Conservation (phyloP, 2,329 filamentous ascomycete species). For the Didymella pomorum region DNA sequence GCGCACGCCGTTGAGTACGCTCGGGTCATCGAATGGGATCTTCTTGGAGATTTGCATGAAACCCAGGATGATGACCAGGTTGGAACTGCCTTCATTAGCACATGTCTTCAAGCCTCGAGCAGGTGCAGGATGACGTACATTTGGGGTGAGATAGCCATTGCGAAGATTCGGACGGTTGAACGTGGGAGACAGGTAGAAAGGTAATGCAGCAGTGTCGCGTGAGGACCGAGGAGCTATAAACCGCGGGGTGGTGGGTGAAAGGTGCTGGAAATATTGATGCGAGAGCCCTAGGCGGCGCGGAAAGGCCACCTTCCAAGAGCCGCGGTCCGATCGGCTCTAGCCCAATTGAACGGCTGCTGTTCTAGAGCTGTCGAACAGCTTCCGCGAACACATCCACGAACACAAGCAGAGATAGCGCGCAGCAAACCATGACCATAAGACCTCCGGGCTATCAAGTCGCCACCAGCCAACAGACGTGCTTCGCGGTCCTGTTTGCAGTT, state of each 20-base stretch:
- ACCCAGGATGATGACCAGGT: constrained; percentile 57
- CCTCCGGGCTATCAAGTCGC: no score
- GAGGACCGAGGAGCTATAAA: background rate
- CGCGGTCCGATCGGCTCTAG: constrained; percentile 24
- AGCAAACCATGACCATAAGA: background rate
- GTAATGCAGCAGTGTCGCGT: constrained; percentile 1
- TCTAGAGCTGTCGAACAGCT: constrained; percentile 38
- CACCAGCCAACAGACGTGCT: background rate
- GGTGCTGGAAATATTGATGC: constrained; percentile 36
- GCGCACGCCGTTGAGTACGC: constrained; percentile 70
- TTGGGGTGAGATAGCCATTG: constrained; percentile 51
- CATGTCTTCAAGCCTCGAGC: constrained; percentile 8
- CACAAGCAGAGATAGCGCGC: background rate
- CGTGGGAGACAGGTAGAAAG: background rate
- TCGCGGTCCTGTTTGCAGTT: background rate
- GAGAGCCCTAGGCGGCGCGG: background rate
- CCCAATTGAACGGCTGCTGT: constrained; percentile 28
- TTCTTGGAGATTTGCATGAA: constrained; percentile 99
- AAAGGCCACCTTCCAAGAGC: constrained; percentile 1
- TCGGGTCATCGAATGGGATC: constrained; percentile 91
- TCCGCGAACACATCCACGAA: constrained; percentile 35
- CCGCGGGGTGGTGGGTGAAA: constrained; percentile 26
- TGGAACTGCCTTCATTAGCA: constrained; percentile 46
- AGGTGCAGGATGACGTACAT: constrained; percentile 36
- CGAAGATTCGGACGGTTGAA: constrained; percentile 15